phyloP scores from a whole-genome alignment of 1,139 yeast genomes.

The Pichia sp. region DNA sequence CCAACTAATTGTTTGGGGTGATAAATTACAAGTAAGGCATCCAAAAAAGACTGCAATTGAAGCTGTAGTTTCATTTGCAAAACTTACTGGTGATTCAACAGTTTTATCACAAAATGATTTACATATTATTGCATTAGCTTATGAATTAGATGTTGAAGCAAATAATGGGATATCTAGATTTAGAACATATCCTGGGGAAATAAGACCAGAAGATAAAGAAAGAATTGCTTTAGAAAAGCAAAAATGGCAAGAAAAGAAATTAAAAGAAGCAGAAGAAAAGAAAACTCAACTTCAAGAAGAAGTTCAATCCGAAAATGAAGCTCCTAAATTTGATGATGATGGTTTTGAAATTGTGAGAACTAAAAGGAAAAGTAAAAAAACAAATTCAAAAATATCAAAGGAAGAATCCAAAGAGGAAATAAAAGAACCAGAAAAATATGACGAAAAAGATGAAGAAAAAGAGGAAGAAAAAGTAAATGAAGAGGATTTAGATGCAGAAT shows the following conservation, averaged over 20 bases:
- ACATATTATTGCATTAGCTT: conserved; percentile 84
- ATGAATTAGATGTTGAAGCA: conserved; percentile 72
- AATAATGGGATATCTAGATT: conserved; percentile 65
- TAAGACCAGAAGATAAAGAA: conserved; percentile 21
- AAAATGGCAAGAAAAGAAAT: conserved; percentile 16
- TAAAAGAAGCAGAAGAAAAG: conserved; percentile 15
- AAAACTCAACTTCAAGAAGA: conserved; percentile 4
- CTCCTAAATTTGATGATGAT: conserved; percentile 20
- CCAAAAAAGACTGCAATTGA: conserved; percentile 63
- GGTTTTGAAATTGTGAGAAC: conserved; percentile 28
- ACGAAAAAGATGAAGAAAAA: not conserved
- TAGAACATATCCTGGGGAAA: conserved; percentile 69
- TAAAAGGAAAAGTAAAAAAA: conserved; percentile 13
- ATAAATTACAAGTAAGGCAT: conserved; percentile 57
- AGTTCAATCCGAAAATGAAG: conserved; percentile 14
- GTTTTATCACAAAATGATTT: conserved; percentile 89
- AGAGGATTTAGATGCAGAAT: conserved; percentile 37
- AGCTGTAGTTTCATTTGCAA: conserved; percentile 70
- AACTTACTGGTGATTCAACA: conserved; percentile 82
- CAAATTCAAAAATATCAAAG: not conserved
- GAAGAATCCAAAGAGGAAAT: not conserved
- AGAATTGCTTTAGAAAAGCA: conserved; percentile 17
- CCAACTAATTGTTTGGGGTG: conserved; percentile 75
- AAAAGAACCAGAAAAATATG: not conserved
- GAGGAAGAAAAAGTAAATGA: conserved; percentile 14